Evolutionary conservation across 495 filamentous ascomycete species (phyloP).

Genomic region (Trypethelium eluteriae): DNA sequence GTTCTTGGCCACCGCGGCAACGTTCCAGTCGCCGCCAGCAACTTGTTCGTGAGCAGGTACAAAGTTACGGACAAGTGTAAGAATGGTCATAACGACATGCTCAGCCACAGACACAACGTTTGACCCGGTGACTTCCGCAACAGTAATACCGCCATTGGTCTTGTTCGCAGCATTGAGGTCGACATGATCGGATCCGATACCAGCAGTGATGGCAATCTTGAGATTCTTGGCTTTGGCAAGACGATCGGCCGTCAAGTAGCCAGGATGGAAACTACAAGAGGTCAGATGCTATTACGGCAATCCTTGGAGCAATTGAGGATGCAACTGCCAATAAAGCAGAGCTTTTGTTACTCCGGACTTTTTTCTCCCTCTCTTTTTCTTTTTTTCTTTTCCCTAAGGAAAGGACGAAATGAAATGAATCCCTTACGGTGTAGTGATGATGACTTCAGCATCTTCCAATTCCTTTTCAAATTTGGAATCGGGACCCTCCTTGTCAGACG

Average conservation of each 20-base stretch:
- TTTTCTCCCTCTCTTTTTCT: no score
- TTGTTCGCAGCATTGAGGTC: conserved; percentile 95
- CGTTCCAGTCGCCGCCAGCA: conserved; percentile 82
- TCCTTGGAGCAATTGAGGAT: background rate
- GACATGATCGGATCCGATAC: conserved; percentile 96
- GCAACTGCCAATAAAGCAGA: background rate
- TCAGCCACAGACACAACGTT: conserved; percentile 43
- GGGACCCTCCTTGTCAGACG: conserved; percentile 92
- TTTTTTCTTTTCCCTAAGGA: no score
- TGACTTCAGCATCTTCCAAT: conserved; percentile 91
- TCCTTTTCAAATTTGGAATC: conserved; percentile 91
- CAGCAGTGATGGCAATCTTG: conserved; percentile 88
- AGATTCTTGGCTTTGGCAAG: conserved; percentile 98
- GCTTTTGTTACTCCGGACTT: background rate
- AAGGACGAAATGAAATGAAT: conserved; percentile 16
- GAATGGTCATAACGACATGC: conserved; percentile 97
- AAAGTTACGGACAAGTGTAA: conserved; percentile 92
- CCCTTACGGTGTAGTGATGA: conserved; percentile 94
- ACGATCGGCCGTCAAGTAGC: conserved; percentile 93
- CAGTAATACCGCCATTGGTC: conserved; percentile 95
- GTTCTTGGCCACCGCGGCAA: conserved; percentile 92
- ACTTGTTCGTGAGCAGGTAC: conserved; percentile 95
- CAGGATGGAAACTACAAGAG: conserved; percentile 79
- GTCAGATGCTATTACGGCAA: background rate
- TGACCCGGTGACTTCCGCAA: conserved; percentile 86